A percentile compares a stretch with the other conserved stretches of the same genome.
phyloP scores from a whole-genome alignment of 2,329 filamentous ascomycete genomes.

The Didymella exigua region DNA sequence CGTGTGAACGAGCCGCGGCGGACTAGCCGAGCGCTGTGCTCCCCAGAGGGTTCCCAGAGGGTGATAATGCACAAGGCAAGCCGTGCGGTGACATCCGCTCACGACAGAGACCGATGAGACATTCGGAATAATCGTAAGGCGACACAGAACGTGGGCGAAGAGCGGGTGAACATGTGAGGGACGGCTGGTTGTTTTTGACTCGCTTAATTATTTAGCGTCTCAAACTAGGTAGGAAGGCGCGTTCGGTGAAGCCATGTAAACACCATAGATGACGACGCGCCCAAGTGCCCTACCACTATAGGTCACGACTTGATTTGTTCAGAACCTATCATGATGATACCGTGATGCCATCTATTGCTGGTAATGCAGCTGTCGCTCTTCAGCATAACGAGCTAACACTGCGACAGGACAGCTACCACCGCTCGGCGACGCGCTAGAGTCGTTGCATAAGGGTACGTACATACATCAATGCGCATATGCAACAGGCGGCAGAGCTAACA shows the following conservation, averaged over 20 bases:
- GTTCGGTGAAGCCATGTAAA: conserved; percentile 30
- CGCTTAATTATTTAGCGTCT: conserved; percentile 35
- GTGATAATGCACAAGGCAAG: not conserved
- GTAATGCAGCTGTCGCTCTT: conserved; percentile 26
- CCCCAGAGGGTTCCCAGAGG: conserved; percentile 16
- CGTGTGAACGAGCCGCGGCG: conserved; percentile 29
- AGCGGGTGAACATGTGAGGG: conserved; percentile 10
- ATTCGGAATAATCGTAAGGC: conserved; percentile 10
- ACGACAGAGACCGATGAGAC: conserved; percentile 14
- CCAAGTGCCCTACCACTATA: conserved; percentile 14
- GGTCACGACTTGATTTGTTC: conserved; percentile 15
- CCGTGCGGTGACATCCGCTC: conserved; percentile 15
- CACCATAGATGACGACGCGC: conserved; percentile 36
- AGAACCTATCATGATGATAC: conserved; percentile 29
- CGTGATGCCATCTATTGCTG: conserved; percentile 41
- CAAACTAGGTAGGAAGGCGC: conserved; percentile 33
- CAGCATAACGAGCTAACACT: conserved; percentile 29
- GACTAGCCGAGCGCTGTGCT: conserved; percentile 24
- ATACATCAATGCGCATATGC: conserved; percentile 22
- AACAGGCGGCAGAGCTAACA: conserved; percentile 29
- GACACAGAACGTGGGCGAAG: conserved; percentile 24
- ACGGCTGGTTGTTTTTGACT: conserved; percentile 8
- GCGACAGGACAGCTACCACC: conserved; percentile 36
- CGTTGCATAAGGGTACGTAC: conserved; percentile 43
- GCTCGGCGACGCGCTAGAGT: conserved; percentile 45